Evolutionary conservation across 2,329 filamentous ascomycete genomes (phyloP).

Genomic region (Hymenoscyphus fructigenus): DNA sequence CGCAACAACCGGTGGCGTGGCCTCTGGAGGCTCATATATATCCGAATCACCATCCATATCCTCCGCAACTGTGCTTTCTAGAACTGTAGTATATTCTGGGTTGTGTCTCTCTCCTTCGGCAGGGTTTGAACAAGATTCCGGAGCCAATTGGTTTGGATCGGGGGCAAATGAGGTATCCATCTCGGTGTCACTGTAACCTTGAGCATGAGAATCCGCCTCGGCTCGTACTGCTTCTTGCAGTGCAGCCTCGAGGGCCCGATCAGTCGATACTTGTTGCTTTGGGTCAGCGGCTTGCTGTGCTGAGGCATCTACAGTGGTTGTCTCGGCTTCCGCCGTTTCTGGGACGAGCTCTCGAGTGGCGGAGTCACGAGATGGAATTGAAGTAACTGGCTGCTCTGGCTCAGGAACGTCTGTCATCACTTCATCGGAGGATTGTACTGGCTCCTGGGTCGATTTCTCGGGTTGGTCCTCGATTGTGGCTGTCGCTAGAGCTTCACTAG

Average conservation of each 20-base stretch:
- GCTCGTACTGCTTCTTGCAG: slow-evolving; percentile 32
- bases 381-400: neutral
- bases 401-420: neutral
- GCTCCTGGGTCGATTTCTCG: neutral
- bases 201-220: slow-evolving; percentile 29
- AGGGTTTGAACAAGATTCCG: slow-evolving; percentile 14
- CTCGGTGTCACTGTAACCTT: slow-evolving; percentile 21
- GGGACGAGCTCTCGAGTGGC: neutral
- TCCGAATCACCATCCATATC: slow-evolving; percentile 42
- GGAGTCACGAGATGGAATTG: neutral
- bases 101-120: slow-evolving; percentile 22
- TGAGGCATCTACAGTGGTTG: neutral
- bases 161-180: slow-evolving; percentile 30
- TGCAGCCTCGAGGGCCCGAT: slow-evolving; percentile 31
- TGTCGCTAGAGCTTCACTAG: neutral
- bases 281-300: neutral
- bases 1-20: slow-evolving; percentile 28
- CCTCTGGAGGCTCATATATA: slow-evolving; percentile 56
- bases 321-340: neutral
- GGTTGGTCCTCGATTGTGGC: neutral
- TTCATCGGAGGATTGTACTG: neutral
- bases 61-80: slow-evolving; percentile 18
- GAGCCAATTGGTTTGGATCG: slow-evolving; percentile 18
- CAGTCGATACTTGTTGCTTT: slow-evolving; percentile 8
- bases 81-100: slow-evolving; percentile 28